These are phyloP conservation scores for Scheffersomyces ergatensis DNA, from an alignment of 805 yeast species.

Conservation along the genomic window DNA sequence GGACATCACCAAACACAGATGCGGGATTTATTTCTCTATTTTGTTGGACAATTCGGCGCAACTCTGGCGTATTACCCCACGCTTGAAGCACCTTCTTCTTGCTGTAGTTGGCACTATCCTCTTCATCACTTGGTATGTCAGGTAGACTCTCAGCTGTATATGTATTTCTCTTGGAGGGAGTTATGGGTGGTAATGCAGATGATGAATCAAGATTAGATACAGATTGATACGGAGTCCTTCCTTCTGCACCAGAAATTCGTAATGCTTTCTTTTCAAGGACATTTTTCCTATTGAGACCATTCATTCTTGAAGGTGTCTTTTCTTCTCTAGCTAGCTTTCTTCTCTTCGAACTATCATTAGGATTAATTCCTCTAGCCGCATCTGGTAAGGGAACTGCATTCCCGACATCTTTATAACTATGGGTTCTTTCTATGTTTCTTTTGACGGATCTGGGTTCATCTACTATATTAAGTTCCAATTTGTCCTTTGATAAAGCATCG, in stretches of 20 bases:
- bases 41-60: conserved; percentile 23
- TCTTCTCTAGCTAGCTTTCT: conserved; percentile 1
- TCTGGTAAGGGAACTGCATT: conserved; percentile 37
- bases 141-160: conserved; percentile 26
- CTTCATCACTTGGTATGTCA: conserved; percentile 42
- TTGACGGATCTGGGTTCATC: conserved; percentile 1
- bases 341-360: not conserved
- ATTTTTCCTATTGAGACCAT: not conserved
- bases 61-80: conserved; percentile 41
- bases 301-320: not conserved
- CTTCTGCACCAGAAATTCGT: not conserved
- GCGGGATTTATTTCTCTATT: conserved; percentile 55
- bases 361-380: conserved; percentile 29
- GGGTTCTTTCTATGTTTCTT: not conserved
- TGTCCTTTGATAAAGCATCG: conserved; percentile 1
- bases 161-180: conserved; percentile 4
- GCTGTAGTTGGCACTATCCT: conserved; percentile 19
- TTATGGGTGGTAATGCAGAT: not conserved
- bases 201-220: not conserved
- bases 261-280: not conserved
- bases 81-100: conserved; percentile 19
- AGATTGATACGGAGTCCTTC: not conserved
- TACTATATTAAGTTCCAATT: not conserved
- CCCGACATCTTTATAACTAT: conserved; percentile 10
- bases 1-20: conserved; percentile 71